Conservation (phyloP, 176 grass and related monocot genomes). For the Cenchrus americanus region DNA sequence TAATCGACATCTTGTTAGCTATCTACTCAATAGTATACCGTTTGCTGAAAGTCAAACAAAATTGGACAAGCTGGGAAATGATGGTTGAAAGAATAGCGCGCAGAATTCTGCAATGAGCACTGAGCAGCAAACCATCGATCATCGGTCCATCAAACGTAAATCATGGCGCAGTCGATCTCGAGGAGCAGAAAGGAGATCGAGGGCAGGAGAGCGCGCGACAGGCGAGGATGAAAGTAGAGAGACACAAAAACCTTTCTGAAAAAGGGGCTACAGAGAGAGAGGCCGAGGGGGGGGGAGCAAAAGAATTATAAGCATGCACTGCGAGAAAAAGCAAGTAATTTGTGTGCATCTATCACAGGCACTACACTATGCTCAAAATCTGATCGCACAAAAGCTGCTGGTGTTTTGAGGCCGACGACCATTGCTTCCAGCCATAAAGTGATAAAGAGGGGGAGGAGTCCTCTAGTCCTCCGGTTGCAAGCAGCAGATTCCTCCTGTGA, state of each 20-base stretch:
- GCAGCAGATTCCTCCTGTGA: slow-evolving; percentile 50
- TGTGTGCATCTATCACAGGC: slow-evolving; percentile 35
- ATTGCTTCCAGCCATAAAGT: slow-evolving; percentile 52
- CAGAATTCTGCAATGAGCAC: slow-evolving; percentile 42
- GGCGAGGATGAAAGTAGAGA: slow-evolving; percentile 82
- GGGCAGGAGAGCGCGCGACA: slow-evolving; percentile 43
- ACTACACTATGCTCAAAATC: slow-evolving; percentile 48
- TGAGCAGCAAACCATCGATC: slow-evolving; percentile 42
- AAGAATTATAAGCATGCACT: slow-evolving; percentile 85
- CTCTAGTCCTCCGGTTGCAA: not conserved
- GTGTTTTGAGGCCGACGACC: slow-evolving; percentile 46
- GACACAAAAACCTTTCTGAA: slow-evolving; percentile 75
- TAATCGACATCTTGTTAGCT: not conserved
- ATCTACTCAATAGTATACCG: not conserved
- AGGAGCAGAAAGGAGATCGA: slow-evolving; percentile 61
- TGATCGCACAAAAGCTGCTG: slow-evolving; percentile 59
- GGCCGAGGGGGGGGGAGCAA: slow-evolving; percentile 35
- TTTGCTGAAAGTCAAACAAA: slow-evolving; percentile 2
- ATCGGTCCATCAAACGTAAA: slow-evolving; percentile 65
- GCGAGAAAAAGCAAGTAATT: slow-evolving; percentile 46
- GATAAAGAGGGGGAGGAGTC: slow-evolving; percentile 43
- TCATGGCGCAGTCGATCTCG: slow-evolving; percentile 60
- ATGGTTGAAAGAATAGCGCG: slow-evolving; percentile 12
- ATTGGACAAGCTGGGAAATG: not conserved
- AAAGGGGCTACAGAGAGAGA: slow-evolving; percentile 53